phyloP scores from a whole-genome alignment of 257 asterid genomes.

The Haberlea rhodopensis region DNA sequence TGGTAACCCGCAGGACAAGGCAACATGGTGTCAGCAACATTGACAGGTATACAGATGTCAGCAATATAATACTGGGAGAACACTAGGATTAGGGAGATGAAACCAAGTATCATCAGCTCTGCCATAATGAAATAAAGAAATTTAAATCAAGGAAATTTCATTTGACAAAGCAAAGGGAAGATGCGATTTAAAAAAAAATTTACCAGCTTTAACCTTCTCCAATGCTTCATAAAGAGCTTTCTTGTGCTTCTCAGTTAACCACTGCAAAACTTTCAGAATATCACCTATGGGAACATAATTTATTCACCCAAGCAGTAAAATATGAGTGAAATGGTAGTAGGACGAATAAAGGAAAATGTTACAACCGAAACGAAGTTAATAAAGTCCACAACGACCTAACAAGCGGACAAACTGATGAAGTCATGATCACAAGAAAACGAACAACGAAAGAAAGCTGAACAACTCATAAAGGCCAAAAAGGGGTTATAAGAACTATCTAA shows the following conservation, averaged over 20 bases:
- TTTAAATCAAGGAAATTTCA: constrained; percentile 6
- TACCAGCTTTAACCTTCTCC: constrained; percentile 91
- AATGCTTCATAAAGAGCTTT: constrained; percentile 84
- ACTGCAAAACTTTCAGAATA: constrained; percentile 40
- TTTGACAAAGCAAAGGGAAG: not conserved
- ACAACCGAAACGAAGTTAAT: no score
- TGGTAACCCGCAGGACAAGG: constrained; percentile 46
- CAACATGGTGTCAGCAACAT: constrained; percentile 68
- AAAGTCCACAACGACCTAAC: not conserved
- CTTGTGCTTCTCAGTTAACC: constrained; percentile 77
- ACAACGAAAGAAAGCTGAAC: not conserved
- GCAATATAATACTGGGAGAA: constrained; percentile 89
- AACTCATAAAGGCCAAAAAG: not conserved
- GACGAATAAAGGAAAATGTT: not conserved
- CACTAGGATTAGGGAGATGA: constrained; percentile 77
- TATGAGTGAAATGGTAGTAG: not conserved
- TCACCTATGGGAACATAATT: constrained; percentile 8
- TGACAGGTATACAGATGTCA: constrained; percentile 67
- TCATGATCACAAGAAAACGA: not conserved
- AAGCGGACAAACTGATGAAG: not conserved
- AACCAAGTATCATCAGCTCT: constrained; percentile 98
- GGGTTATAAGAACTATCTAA: not conserved
- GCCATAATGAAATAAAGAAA: constrained; percentile 32
- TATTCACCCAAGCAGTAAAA: not conserved
- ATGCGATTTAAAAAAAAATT: constrained; percentile 7